These are phyloP conservation scores for Cadophora sp. DNA, from an alignment of 2,329 filamentous ascomycete species.

Conservation along the genomic window DNA sequence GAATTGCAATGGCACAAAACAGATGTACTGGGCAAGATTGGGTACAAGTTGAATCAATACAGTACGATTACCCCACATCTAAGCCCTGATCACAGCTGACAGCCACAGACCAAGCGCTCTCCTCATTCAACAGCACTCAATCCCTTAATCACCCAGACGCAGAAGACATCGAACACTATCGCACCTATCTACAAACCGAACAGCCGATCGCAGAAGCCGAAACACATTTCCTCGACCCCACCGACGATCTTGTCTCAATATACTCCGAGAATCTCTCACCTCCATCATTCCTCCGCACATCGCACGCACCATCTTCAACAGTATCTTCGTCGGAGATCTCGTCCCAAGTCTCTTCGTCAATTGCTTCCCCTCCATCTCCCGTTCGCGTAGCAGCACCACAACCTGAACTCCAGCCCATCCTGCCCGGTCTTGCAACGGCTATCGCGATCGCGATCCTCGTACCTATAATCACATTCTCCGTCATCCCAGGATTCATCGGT, in stretches of 20 bases:
- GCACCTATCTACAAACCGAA: conserved; percentile 60
- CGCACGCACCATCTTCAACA: conserved; percentile 2
- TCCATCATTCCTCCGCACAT: conserved; percentile 9
- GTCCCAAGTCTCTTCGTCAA: conserved; percentile 21
- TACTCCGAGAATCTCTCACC: conserved; percentile 28
- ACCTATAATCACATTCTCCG: conserved; percentile 63
- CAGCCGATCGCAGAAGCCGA: conserved; percentile 65
- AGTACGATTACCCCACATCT: conserved; percentile 53
- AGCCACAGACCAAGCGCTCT: conserved; percentile 60
- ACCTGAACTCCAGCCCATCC: conserved; percentile 25
- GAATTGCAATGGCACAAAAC: conserved; percentile 67
- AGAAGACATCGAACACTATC: conserved; percentile 59
- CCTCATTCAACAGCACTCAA: conserved; percentile 62
- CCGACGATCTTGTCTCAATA: conserved; percentile 42
- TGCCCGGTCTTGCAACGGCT: conserved; percentile 49
- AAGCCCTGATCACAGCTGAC: neutral
- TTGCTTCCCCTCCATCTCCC: neutral
- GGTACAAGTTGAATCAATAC: conserved; percentile 71
- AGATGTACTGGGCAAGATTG: conserved; percentile 66
- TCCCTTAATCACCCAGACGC: conserved; percentile 55
- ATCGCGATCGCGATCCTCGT: conserved; percentile 61
- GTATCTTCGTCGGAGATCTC: conserved; percentile 23
- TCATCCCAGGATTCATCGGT: conserved; percentile 62
- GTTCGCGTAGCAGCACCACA: neutral
- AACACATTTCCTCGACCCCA: conserved; percentile 42